Evolutionary conservation across 2,329 filamentous ascomycete genomes (phyloP).

Genomic region (Neonectria neomacrospora): DNA sequence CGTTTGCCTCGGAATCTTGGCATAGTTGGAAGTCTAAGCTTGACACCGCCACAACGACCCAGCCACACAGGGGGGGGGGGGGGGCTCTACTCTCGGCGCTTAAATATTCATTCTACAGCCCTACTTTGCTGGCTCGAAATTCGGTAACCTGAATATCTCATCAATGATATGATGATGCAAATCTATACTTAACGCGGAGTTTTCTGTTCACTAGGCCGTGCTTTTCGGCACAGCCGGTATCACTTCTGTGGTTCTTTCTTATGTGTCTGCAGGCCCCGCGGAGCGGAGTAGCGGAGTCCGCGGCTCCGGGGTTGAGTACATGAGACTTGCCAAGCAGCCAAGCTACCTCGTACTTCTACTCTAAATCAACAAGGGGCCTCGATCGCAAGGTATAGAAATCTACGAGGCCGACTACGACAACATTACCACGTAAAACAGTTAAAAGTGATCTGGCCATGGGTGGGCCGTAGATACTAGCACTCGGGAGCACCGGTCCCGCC

Average conservation of each 20-base stretch:
- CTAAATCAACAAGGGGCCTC: not conserved
- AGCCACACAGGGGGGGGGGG: too few species aligned
- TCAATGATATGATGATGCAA: not conserved
- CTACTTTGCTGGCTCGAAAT: not conserved
- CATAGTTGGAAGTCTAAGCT: not conserved
- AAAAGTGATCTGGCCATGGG: not conserved
- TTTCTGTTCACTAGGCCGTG: not conserved
- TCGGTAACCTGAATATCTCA: not conserved
- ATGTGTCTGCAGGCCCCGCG: too few species aligned
- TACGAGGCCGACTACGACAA: not conserved
- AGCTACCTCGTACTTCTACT: too few species aligned
- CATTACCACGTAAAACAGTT: not conserved
- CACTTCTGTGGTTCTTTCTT: not conserved
- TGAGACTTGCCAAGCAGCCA: not conserved
- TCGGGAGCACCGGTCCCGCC: constrained; percentile 49
- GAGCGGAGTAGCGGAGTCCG: constrained; percentile 17
- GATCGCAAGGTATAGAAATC: not conserved
- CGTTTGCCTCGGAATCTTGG: not conserved
- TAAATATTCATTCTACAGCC: not conserved
- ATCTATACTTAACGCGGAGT: not conserved
- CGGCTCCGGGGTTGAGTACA: not conserved
- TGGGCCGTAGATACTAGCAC: constrained; percentile 38
- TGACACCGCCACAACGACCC: not conserved
- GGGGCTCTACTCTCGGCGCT: not conserved
- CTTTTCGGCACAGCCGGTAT: not conserved